phyloP scores from a whole-genome alignment of 805 yeast species.

The Trichomonascus vanleenenianus region DNA sequence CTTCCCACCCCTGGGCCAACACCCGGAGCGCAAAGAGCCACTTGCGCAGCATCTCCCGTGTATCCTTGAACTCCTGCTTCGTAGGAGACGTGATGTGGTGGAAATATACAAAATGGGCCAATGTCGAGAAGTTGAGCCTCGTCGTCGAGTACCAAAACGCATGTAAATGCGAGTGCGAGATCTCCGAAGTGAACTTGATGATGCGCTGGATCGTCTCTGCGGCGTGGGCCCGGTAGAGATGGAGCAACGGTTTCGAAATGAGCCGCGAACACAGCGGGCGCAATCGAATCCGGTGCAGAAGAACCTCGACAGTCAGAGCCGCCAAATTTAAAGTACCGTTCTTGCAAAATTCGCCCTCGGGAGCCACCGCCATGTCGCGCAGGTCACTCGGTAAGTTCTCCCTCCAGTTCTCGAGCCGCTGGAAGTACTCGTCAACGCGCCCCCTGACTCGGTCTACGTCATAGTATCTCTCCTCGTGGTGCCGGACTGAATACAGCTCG shows the following conservation, averaged over 20 bases:
- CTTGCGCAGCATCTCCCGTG: slow-evolving; percentile 23
- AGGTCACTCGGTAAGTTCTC: slow-evolving; percentile 21
- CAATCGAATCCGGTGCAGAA: slow-evolving; percentile 23
- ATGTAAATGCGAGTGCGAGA: slow-evolving; percentile 28
- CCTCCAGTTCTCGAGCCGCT: slow-evolving; percentile 21
- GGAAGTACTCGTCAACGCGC: slow-evolving; percentile 16
- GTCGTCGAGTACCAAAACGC: slow-evolving; percentile 30
- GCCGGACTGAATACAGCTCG: slow-evolving; percentile 19
- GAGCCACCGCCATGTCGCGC: slow-evolving; percentile 19
- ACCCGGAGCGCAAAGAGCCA: slow-evolving; percentile 29
- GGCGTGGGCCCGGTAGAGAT: slow-evolving; percentile 21
- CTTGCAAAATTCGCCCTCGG: slow-evolving; percentile 22
- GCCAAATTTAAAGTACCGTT: slow-evolving; percentile 27
- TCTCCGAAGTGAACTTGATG: slow-evolving; percentile 25
- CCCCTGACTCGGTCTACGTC: slow-evolving; percentile 7
- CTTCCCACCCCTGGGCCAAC: slow-evolving; percentile 29
- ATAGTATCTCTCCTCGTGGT: slow-evolving; percentile 11
- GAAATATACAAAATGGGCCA: slow-evolving; percentile 29
- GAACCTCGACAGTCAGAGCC: slow-evolving; percentile 24
- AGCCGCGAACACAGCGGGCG: slow-evolving; percentile 18
- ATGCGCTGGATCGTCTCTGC: slow-evolving; percentile 24
- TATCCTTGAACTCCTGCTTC: slow-evolving; percentile 20
- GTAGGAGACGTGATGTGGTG: slow-evolving; percentile 27
- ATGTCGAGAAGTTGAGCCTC: slow-evolving; percentile 24
- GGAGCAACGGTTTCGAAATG: slow-evolving; percentile 8